Conservation (phyloP, 139 green algal species). For the Micractinium sp. region DNA sequence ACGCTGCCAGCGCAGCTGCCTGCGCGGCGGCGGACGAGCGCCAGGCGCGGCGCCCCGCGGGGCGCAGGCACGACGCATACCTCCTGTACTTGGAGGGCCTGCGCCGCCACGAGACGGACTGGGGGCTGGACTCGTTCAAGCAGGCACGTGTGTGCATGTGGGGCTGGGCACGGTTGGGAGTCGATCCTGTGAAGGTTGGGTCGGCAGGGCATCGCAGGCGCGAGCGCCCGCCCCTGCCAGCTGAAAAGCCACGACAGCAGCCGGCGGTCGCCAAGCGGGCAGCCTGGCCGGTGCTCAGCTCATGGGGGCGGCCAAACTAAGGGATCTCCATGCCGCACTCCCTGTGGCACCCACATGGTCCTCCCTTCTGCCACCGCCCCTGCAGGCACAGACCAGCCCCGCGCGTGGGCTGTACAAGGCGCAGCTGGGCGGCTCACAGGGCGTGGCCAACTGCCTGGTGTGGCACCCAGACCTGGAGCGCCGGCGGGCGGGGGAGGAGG, state of each 20-base stretch:
- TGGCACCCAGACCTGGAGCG: not conserved
- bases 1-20: not conserved
- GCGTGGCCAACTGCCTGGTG: slow-evolving; percentile 4
- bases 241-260: too few species aligned
- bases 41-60: not conserved
- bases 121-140: not conserved
- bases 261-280: too few species aligned
- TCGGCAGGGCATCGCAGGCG: not conserved
- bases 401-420: not conserved
- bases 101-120: not conserved
- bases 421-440: not conserved
- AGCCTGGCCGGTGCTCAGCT: too few species aligned
- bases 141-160: too few species aligned
- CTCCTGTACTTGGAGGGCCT: not conserved
- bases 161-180: too few species aligned
- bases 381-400: not conserved
- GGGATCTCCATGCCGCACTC: too few species aligned
- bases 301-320: too few species aligned
- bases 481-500: not conserved
- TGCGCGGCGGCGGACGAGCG: not conserved
- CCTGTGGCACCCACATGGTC: too few species aligned
- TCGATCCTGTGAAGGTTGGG: too few species aligned
- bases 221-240: too few species aligned
- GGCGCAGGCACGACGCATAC: slow-evolving; percentile 8
- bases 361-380: not conserved